Conservation (phyloP, 129 eudicot species). For the Centrapalus pauciflorus region DNA sequence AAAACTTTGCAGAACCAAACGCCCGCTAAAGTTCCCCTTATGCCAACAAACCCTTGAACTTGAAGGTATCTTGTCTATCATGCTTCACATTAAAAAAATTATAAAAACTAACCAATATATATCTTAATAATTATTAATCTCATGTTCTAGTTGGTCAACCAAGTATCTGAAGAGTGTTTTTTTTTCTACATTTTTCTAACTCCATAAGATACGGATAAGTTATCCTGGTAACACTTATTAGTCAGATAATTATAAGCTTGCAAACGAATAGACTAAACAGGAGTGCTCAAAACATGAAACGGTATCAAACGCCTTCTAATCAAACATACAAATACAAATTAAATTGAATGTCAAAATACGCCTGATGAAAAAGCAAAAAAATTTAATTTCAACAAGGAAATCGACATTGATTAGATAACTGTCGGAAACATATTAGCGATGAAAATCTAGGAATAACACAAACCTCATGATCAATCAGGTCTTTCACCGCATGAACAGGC, state of each 20-base stretch:
- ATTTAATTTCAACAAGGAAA: neutral
- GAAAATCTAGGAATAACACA: too few species aligned
- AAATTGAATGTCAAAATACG: neutral
- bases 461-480: slow-evolving; percentile 52
- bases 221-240: neutral
- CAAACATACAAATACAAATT: neutral
- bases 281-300: neutral
- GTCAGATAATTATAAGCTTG: neutral
- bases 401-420: neutral
- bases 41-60: neutral
- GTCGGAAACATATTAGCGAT: too few species aligned
- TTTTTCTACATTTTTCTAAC: neutral
- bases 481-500: slow-evolving; percentile 47
- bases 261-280: neutral
- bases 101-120: too few species aligned
- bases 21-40: neutral
- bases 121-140: neutral
- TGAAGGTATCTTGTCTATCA: neutral
- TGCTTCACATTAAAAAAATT: too few species aligned
- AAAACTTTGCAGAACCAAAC: too few species aligned
- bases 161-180: neutral
- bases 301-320: neutral
- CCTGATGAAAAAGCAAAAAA: neutral
- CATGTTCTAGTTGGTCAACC: neutral
- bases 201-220: neutral